Evolutionary conservation across 2,329 filamentous ascomycete genomes (phyloP).

Genomic region (Paecilomyces fulvus): DNA sequence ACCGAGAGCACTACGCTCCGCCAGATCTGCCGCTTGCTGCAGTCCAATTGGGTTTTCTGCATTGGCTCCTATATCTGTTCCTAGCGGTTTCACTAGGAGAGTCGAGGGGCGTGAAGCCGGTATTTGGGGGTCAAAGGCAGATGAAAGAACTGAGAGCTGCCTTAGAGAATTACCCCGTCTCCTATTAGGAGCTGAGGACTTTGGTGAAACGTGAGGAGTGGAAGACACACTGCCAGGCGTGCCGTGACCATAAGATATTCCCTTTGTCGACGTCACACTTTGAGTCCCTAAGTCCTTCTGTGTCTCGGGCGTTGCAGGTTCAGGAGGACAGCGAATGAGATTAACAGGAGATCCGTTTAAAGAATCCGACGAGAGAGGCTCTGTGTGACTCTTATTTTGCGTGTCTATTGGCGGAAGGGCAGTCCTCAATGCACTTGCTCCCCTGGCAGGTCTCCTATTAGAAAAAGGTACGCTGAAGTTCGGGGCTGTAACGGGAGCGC

Average conservation of each 20-base stretch:
- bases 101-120: background rate
- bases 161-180: background rate
- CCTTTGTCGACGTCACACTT: background rate
- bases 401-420: background rate
- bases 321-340: background rate
- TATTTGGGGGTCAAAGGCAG: background rate
- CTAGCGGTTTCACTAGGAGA: background rate
- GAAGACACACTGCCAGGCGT: background rate
- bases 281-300: background rate
- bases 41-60: background rate
- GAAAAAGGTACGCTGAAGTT: constrained; percentile 36
- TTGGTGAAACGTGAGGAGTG: background rate
- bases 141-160: background rate
- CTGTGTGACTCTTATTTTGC: background rate
- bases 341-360: background rate
- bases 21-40: background rate
- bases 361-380: background rate
- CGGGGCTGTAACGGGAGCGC: constrained; percentile 27
- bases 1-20: background rate
- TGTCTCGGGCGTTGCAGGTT: background rate
- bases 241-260: background rate
- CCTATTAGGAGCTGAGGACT: background rate
- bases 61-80: background rate
- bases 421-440: background rate
- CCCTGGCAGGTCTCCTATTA: constrained; percentile 25